Conservation (phyloP, 257 asterid genomes). For the Przewalskia tangutica region DNA sequence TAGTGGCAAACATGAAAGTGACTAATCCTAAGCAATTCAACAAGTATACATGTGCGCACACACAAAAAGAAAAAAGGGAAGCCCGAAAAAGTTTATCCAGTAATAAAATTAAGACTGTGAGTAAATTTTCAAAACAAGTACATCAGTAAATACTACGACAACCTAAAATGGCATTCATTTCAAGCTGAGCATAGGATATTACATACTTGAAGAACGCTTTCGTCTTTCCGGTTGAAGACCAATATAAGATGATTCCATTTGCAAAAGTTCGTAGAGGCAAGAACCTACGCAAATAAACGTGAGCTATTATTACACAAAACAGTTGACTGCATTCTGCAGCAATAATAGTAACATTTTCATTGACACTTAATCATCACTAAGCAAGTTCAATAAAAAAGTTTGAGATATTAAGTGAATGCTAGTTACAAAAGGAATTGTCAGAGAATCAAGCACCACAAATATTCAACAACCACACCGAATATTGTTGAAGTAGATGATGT, state of each 20-base stretch:
- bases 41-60: neutral
- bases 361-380: neutral
- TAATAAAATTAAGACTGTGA: neutral
- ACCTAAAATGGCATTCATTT: neutral
- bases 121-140: neutral
- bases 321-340: neutral
- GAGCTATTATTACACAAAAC: neutral
- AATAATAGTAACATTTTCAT: neutral
- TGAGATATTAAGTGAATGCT: neutral
- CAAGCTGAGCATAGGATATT: neutral
- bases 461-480: neutral
- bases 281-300: neutral
- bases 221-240: slow-evolving; percentile 6
- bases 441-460: neutral
- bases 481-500: neutral
- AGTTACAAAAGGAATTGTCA: neutral
- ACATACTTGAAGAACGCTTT: slow-evolving; percentile 16
- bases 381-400: neutral
- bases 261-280: slow-evolving; percentile 21
- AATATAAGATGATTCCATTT: slow-evolving; percentile 20
- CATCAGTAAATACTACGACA: neutral
- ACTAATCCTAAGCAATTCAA: neutral
- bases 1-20: neutral
- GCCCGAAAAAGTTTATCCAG: neutral
- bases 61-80: neutral